Percentiles rank a stretch among this genome's conserved stretches.
Evolutionary conservation across 768 basidiomycete genomes (phyloP).

Genomic region (Boletus pseudo-olivaceus): DNA sequence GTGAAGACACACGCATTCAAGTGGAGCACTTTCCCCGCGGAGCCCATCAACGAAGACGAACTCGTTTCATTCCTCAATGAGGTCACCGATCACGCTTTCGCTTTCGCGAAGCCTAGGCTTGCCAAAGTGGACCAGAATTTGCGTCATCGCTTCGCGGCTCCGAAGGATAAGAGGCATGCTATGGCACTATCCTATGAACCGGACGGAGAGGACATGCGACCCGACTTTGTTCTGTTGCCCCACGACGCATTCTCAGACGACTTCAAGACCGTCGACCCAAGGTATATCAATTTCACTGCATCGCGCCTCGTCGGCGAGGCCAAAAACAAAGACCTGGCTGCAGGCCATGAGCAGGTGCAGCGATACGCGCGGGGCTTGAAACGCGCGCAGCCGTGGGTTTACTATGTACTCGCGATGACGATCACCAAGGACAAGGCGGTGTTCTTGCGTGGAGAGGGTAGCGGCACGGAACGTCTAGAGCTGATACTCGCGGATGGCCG

Average conservation of each 20-base stretch:
- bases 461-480: too few relatives aligned
- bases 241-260: slow-evolving; percentile 4
- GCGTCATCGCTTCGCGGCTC: slow-evolving; percentile 8
- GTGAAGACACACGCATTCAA: slow-evolving; percentile 1
- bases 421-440: neutral
- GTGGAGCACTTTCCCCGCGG: slow-evolving; percentile 1
- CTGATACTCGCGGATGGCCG: too few relatives aligned
- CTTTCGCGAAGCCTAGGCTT: neutral
- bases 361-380: too few relatives aligned
- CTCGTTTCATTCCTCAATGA: slow-evolving; percentile 8
- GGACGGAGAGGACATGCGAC: neutral
- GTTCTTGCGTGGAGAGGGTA: too few relatives aligned
- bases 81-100: neutral
- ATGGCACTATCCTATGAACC: neutral
- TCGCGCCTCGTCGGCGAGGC: slow-evolving; percentile 8
- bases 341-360: neutral
- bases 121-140: neutral
- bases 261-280: neutral
- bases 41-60: neutral
- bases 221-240: slow-evolving; percentile 4
- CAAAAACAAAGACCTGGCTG: neutral
- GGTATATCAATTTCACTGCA: neutral
- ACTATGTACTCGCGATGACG: slow-evolving; percentile 7
- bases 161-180: neutral
- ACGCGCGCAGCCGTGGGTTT: slow-evolving; percentile 2